A percentile compares a stretch with the other conserved stretches of the same genome.
These are phyloP conservation scores for Hypoxylon sp. DNA, from an alignment of 2,329 filamentous ascomycete genomes.

Conservation along the genomic window DNA sequence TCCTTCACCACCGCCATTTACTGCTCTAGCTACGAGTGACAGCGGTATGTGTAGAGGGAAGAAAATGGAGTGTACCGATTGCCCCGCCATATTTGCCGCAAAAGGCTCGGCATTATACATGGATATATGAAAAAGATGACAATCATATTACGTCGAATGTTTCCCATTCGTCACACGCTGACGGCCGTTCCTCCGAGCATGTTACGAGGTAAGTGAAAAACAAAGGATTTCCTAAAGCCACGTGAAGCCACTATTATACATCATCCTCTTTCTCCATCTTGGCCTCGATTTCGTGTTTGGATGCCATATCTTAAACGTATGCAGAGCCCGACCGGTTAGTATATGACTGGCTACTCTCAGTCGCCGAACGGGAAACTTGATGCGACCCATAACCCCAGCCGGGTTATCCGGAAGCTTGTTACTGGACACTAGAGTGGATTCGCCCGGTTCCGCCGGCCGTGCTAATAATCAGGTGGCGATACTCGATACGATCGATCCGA, in stretches of 20 bases:
- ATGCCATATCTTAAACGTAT: conserved; percentile 8
- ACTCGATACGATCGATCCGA: conserved; percentile 30
- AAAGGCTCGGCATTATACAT: not conserved
- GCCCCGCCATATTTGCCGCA: conserved; percentile 29
- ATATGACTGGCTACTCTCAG: not conserved
- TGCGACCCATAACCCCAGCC: conserved; percentile 22
- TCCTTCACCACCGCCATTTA: not conserved
- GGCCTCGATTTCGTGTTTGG: conserved; percentile 6
- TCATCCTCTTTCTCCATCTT: not conserved
- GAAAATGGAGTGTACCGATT: conserved; percentile 29
- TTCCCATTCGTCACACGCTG: conserved; percentile 23
- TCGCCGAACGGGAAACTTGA: conserved; percentile 16
- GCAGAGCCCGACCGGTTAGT: conserved; percentile 1
- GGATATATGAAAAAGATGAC: conserved; percentile 26
- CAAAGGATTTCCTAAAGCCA: conserved; percentile 19
- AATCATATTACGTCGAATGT: conserved; percentile 40
- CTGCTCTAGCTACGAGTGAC: not conserved
- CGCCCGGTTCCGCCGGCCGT: conserved; percentile 28
- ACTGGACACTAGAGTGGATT: conserved; percentile 13
- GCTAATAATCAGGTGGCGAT: conserved; percentile 32
- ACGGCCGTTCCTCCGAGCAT: conserved; percentile 14
- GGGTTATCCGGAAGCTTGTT: conserved; percentile 29
- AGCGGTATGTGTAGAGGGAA: not conserved
- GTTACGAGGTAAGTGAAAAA: conserved; percentile 1
- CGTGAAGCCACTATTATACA: not conserved